Conservation (phyloP, 2,329 filamentous ascomycete species). For the Claviceps arundinis region DNA sequence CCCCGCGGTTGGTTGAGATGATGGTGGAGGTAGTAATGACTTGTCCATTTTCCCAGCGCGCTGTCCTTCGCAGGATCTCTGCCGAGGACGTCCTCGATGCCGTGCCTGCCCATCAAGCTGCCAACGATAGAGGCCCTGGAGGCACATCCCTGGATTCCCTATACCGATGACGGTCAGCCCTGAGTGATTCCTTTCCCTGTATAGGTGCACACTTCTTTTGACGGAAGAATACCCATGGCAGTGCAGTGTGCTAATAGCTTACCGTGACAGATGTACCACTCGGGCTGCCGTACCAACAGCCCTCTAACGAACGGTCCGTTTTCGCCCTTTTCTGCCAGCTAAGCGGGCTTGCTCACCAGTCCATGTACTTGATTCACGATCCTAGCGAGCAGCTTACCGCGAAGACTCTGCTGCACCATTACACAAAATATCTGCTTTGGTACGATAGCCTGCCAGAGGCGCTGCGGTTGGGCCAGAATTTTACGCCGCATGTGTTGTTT, state of each 20-base stretch:
- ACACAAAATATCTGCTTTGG: slow-evolving; percentile 57
- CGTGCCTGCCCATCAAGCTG: slow-evolving; percentile 41
- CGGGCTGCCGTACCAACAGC: slow-evolving; percentile 41
- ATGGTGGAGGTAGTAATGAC: no score
- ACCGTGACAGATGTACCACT: slow-evolving; percentile 30
- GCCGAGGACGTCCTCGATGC: slow-evolving; percentile 43
- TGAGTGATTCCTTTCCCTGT: no score
- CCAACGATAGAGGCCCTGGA: slow-evolving; percentile 47
- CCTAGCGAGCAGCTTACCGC: slow-evolving; percentile 51
- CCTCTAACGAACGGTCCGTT: slow-evolving; percentile 54
- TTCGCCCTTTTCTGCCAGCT: slow-evolving; percentile 56
- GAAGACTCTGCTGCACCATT: slow-evolving; percentile 46
- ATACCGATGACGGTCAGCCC: slow-evolving; percentile 39
- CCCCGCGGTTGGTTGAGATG: no score
- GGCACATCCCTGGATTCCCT: slow-evolving; percentile 43
- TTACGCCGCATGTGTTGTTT: slow-evolving; percentile 59
- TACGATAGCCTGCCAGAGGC: slow-evolving; percentile 52
- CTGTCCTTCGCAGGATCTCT: slow-evolving; percentile 49
- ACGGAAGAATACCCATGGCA: neutral
- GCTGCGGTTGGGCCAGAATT: slow-evolving; percentile 50
- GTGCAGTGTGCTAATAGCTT: neutral
- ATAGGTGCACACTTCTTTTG: neutral
- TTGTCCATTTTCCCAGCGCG: slow-evolving; percentile 26
- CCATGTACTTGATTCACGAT: slow-evolving; percentile 55
- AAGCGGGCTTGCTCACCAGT: slow-evolving; percentile 59